phyloP scores from a whole-genome alignment of 108 stramenopile genomes.

The Chaetoceros muelleri region DNA sequence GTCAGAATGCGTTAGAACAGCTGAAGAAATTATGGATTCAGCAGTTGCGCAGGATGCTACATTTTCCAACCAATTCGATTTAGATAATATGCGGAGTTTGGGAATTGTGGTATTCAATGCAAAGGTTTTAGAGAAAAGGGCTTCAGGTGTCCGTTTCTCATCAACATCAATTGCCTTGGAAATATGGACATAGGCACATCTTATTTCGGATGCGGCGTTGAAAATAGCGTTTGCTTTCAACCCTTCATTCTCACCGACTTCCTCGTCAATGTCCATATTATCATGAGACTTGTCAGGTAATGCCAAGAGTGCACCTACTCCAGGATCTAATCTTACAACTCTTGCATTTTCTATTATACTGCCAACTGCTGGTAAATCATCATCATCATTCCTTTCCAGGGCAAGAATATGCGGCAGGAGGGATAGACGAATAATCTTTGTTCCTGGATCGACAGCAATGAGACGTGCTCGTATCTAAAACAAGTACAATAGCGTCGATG shows the following conservation, averaged over 20 bases:
- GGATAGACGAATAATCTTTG: constrained; percentile 72
- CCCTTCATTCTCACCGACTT: constrained; percentile 13
- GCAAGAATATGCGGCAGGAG: constrained; percentile 56
- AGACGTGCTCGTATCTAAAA: constrained; percentile 41
- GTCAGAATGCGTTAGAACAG: constrained; percentile 69
- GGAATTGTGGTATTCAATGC: constrained; percentile 45
- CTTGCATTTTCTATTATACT: constrained; percentile 46
- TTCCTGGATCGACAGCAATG: constrained; percentile 58
- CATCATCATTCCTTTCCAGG: constrained; percentile 4
- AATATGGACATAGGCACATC: constrained; percentile 75
- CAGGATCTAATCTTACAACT: constrained; percentile 70
- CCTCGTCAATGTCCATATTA: constrained; percentile 15
- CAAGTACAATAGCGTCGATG: too few species aligned
- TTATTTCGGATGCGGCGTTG: constrained; percentile 31
- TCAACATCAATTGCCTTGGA: constrained; percentile 72
- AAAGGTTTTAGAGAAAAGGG: constrained; percentile 67
- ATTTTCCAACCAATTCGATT: constrained; percentile 56
- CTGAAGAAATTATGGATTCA: constrained; percentile 54
- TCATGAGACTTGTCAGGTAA: constrained; percentile 26
- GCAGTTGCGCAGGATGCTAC: constrained; percentile 71
- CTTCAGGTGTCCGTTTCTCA: constrained; percentile 26
- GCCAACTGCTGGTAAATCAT: constrained; percentile 30
- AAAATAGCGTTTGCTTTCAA: constrained; percentile 24
- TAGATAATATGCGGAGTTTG: constrained; percentile 54
- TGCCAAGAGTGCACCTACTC: constrained; percentile 72